Evolutionary conservation across 2,329 filamentous ascomycete genomes (phyloP).

Genomic region (Lecanosticta acicola): DNA sequence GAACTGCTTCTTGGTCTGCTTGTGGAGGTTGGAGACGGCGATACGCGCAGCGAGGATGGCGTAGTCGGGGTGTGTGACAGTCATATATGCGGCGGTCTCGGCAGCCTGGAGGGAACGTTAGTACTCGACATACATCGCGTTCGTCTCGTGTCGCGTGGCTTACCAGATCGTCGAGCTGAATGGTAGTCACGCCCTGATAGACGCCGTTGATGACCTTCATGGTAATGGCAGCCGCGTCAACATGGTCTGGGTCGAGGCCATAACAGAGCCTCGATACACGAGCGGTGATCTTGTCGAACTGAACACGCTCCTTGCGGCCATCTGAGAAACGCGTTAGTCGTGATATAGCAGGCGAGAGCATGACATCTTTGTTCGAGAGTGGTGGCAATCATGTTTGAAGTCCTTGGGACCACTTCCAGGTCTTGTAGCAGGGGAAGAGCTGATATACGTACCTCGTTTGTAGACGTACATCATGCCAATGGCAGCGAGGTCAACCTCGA

Average conservation of each 20-base stretch:
- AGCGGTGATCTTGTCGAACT: slow-evolving; percentile 99
- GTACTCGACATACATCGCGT: slow-evolving; percentile 5
- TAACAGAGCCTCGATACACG: slow-evolving; percentile 97
- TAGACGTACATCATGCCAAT: slow-evolving; percentile 54
- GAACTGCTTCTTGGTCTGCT: slow-evolving; percentile 99
- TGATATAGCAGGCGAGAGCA: not conserved
- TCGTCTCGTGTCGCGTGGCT: slow-evolving; percentile 34
- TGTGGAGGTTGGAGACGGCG: slow-evolving; percentile 98
- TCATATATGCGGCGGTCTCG: slow-evolving; percentile 99
- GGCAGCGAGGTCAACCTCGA: slow-evolving; percentile 25
- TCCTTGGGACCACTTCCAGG: not conserved
- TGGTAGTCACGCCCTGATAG: slow-evolving; percentile 94
- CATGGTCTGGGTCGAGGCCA: slow-evolving; percentile 88
- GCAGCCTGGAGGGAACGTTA: slow-evolving; percentile 61
- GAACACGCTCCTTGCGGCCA: slow-evolving; percentile 98
- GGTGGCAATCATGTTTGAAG: slow-evolving; percentile 5
- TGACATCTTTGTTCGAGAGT: slow-evolving; percentile 12
- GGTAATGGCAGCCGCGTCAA: slow-evolving; percentile 95
- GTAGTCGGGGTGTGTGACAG: slow-evolving; percentile 97
- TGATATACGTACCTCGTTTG: slow-evolving; percentile 50
- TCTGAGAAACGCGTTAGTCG: slow-evolving; percentile 51
- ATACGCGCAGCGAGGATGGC: slow-evolving; percentile 97
- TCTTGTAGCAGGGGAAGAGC: not conserved
- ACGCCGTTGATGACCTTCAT: slow-evolving; percentile 99
- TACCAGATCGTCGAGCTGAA: slow-evolving; percentile 95